Evolutionary conservation across 176 grass and related monocot genomes (phyloP).

Genomic region (Luzula sylvatica): DNA sequence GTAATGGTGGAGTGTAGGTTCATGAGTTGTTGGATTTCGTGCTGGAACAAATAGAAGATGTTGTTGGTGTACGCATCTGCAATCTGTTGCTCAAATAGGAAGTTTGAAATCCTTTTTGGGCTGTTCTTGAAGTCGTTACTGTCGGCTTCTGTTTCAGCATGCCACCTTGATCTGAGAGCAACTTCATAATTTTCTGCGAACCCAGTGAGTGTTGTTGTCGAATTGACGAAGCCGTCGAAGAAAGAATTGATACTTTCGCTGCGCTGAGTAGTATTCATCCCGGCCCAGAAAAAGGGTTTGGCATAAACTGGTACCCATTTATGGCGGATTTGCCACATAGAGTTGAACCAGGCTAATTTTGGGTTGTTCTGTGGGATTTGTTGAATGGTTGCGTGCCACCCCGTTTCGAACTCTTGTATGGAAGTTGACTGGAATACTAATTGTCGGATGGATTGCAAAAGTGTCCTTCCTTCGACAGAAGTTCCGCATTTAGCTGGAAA

Average conservation of each 20-base stretch:
- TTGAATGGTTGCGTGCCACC: not conserved
- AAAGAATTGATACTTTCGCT: not conserved
- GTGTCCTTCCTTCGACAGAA: not conserved
- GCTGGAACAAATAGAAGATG: not conserved
- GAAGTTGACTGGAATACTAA: not conserved
- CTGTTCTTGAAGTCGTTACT: not conserved
- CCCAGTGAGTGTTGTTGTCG: not conserved
- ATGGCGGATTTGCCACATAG: not conserved
- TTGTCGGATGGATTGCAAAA: too few relatives aligned
- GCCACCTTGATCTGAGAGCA: not conserved
- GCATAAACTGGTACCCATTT: not conserved
- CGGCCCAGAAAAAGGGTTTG: not conserved
- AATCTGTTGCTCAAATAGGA: not conserved
- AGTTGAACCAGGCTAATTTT: slow-evolving; percentile 2
- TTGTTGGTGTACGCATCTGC: not conserved
- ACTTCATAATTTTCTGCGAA: slow-evolving; percentile 1
- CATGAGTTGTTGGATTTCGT: not conserved
- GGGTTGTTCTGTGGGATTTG: not conserved
- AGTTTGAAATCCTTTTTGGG: not conserved
- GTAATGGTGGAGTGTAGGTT: too few relatives aligned
- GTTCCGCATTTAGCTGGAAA: slow-evolving; percentile 3
- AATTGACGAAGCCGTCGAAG: not conserved
- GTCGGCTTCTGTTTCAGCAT: not conserved
- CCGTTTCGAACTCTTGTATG: not conserved
- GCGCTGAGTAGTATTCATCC: not conserved